Evolutionary conservation across 768 basidiomycete species (phyloP), one percentile per base, ranked within the genome.

Genomic region (Amanita fuliginea): DNA sequence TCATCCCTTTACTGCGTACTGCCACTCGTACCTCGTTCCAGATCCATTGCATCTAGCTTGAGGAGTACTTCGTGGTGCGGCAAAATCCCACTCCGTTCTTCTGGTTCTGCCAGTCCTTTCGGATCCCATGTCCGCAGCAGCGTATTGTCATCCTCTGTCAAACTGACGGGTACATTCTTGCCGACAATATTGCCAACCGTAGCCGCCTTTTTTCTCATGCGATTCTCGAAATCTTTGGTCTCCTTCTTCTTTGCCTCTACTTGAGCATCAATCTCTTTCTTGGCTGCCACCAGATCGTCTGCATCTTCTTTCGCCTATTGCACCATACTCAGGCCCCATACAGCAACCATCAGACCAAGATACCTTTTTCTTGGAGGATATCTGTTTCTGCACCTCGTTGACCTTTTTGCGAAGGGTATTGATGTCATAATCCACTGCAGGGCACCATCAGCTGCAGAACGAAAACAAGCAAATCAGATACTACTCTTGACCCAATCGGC

Each of bases 11-110:
- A 7, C 24, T 22, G 13, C 18, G 30, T 33, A 22, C 14, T n/a
- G 40, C 11, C 5, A 5, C 36, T 62, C 72, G n/a, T 53, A 84
- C 91, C 96, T 64, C 96, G 78, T 64, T 99, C 96, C 41, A 96
- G 81, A 64, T 98, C 96, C 78, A 95, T 93, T 19, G 91, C 93
- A 59, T 96, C 96, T 22, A 99, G 70, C 37, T 91, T 78, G 42
- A 92, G 77, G 42, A 99, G 76, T 21, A 98, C 91, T 69, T 99
- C 96, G 59, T 99, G 94, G 64, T 99, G 96, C n/a, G 95, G 83
- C 68, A 98, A 76, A 60, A 98, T 91, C 43, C 77, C 83, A 3
- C 74, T 68, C 62, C 77, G 79, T 57, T 80, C 76, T 56, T 83
- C 77, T 19, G 83, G 86, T 56, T 89, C 80, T 24, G 69, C 82